A percentile compares a stretch with the other conserved stretches of the same genome.
These are phyloP conservation scores for Hypoxylon lenormandii DNA, from an alignment of 495 filamentous ascomycete species.

Conservation along the genomic window DNA sequence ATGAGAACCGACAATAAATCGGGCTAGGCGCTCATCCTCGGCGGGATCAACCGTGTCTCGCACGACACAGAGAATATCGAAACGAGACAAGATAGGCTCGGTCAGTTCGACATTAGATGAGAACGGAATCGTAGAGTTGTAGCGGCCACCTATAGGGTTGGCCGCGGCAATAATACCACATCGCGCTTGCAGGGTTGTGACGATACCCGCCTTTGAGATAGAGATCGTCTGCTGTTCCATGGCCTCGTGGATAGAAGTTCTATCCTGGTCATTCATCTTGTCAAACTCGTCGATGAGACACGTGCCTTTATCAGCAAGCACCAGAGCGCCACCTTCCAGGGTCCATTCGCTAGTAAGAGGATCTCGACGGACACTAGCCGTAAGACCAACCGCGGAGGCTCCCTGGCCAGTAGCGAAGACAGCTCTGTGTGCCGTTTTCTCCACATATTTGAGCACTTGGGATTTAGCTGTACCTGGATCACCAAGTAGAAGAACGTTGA, in stretches of 20 bases:
- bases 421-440: slow-evolving; percentile 95
- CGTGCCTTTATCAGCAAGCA: slow-evolving; percentile 93
- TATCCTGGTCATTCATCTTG: slow-evolving; percentile 99
- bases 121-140: slow-evolving; percentile 96
- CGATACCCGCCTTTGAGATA: slow-evolving; percentile 98
- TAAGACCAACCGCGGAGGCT: slow-evolving; percentile 96
- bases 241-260: slow-evolving; percentile 98
- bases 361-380: slow-evolving; percentile 93
- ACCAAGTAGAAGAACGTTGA: slow-evolving; percentile 96
- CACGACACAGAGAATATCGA: slow-evolving; percentile 97
- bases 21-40: slow-evolving; percentile 94
- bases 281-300: slow-evolving; percentile 99
- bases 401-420: slow-evolving; percentile 99
- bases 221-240: slow-evolving; percentile 99
- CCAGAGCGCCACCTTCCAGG: slow-evolving; percentile 93
- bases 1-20: slow-evolving; percentile 94
- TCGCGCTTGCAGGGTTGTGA: slow-evolving; percentile 96
- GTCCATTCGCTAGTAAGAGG: slow-evolving; percentile 98
- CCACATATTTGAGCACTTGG: slow-evolving; percentile 96
- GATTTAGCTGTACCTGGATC: slow-evolving; percentile 99
- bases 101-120: slow-evolving; percentile 96
- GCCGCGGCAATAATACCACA: slow-evolving; percentile 97
- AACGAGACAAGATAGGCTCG: slow-evolving; percentile 97
- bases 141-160: slow-evolving; percentile 94
- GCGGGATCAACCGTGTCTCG: slow-evolving; percentile 95